phyloP scores from a whole-genome alignment of 345 rosid species.

The Gynandropsis gynandra region DNA sequence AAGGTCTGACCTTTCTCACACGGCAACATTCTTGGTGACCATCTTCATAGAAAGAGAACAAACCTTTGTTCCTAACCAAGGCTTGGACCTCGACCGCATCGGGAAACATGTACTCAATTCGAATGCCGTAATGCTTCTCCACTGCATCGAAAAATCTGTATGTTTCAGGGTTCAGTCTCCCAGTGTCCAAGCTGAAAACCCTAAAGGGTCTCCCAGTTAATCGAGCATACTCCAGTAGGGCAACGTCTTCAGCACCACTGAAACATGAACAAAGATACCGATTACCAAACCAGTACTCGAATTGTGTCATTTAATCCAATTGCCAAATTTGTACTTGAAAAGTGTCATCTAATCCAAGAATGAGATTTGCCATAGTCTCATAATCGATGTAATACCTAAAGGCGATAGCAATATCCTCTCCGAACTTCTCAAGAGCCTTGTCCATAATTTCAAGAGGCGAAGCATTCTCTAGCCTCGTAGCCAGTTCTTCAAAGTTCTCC shows the following conservation, averaged over 20 bases:
- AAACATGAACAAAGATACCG: background rate
- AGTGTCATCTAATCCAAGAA: background rate
- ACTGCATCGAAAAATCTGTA: constrained; percentile 64
- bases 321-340: no score
- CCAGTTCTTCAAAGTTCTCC: constrained; percentile 57
- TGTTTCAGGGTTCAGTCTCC: constrained; percentile 88
- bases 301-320: background rate
- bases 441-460: constrained; percentile 91
- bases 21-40: constrained; percentile 99
- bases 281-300: background rate
- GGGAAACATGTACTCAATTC: constrained; percentile 90
- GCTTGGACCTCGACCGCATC: constrained; percentile 95
- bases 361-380: background rate
- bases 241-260: constrained; percentile 99
- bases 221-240: constrained; percentile 81
- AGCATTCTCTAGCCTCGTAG: constrained; percentile 46
- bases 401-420: constrained; percentile 85
- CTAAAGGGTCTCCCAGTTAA: constrained; percentile 77
- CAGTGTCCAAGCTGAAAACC: constrained; percentile 92
- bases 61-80: constrained; percentile 85
- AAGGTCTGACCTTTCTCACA: constrained; percentile 89
- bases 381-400: constrained; percentile 48
- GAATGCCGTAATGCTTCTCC: constrained; percentile 73
- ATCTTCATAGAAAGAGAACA: constrained; percentile 92
- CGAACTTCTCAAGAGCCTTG: constrained; percentile 74